phyloP scores from a whole-genome alignment of 768 basidiomycete species.

The Sarcodon aspratus region DNA sequence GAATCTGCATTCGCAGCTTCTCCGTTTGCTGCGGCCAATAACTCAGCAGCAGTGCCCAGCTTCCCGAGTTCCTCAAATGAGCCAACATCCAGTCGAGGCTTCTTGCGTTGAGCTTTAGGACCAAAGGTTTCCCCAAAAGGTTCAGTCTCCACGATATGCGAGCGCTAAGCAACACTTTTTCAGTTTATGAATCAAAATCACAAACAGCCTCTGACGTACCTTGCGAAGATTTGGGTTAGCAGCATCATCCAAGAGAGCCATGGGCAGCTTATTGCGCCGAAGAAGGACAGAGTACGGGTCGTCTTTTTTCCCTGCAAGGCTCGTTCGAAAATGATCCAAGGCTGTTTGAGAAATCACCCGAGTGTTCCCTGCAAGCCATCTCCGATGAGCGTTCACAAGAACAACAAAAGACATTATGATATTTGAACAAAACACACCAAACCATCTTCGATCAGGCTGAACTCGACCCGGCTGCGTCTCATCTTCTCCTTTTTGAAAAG shows the following conservation, averaged over 20 bases:
- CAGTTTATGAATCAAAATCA: background rate
- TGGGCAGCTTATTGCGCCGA: constrained; percentile 90
- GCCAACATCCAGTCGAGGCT: constrained; percentile 77
- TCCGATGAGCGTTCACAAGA: constrained; percentile 1
- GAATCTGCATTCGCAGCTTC: constrained; percentile 28
- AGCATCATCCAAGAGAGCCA: constrained; percentile 90
- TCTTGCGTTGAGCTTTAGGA: constrained; percentile 89
- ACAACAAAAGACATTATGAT: background rate
- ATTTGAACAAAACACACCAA: constrained; percentile 50
- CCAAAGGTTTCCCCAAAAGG: constrained; percentile 93
- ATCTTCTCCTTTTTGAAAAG: constrained; percentile 91
- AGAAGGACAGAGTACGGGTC: constrained; percentile 96
- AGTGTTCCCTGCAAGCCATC: constrained; percentile 99
- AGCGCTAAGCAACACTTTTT: constrained; percentile 35
- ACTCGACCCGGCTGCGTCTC: constrained; percentile 86
- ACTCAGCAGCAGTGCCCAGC: constrained; percentile 41
- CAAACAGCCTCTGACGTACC: constrained; percentile 23
- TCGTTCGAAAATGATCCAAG: constrained; percentile 91
- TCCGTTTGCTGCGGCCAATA: constrained; percentile 33
- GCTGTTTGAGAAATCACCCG: constrained; percentile 95
- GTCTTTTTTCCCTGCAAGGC: constrained; percentile 71
- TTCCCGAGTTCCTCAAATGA: constrained; percentile 85
- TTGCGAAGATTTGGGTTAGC: constrained; percentile 72
- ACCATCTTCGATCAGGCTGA: constrained; percentile 94
- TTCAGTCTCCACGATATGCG: constrained; percentile 94